A percentile compares a stretch with the other conserved stretches of the same genome.
phyloP scores from a whole-genome alignment of 2,329 filamentous ascomycete genomes.

The Zasmidium citrigriseum region DNA sequence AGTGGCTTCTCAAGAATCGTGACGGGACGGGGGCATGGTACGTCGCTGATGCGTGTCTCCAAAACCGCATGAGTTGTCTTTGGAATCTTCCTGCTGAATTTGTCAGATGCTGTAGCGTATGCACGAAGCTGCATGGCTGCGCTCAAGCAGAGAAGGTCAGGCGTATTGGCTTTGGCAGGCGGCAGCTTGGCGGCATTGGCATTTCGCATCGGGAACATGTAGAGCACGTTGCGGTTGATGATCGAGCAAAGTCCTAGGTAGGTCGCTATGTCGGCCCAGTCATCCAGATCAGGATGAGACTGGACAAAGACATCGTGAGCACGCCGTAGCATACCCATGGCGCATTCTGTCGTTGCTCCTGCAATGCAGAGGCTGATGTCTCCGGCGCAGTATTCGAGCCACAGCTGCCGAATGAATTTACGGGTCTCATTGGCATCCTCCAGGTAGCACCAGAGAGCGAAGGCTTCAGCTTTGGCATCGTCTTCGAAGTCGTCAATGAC shows the following conservation, averaged over 20 bases:
- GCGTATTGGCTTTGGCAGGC: not conserved
- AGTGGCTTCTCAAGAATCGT: not conserved
- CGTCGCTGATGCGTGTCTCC: not conserved
- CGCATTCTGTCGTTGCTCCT: not conserved
- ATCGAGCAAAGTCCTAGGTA: not conserved
- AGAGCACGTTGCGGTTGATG: constrained; percentile 2
- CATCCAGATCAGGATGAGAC: not conserved
- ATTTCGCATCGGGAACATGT: not conserved
- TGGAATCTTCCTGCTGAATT: not conserved
- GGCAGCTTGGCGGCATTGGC: not conserved
- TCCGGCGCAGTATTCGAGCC: not conserved
- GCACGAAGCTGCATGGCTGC: not conserved
- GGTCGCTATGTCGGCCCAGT: not conserved
- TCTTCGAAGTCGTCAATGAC: not conserved
- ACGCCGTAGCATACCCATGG: not conserved
- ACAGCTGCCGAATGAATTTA: not conserved
- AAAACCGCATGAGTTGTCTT: not conserved
- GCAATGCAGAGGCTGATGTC: constrained; percentile 1
- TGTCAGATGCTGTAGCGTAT: not conserved
- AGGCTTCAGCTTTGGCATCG: not conserved
- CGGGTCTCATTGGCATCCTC: constrained; percentile 6
- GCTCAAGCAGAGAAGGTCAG: not conserved
- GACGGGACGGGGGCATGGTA: not conserved
- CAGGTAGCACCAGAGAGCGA: constrained; percentile 9
- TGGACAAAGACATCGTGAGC: constrained; percentile 1